Percentiles rank a stretch among this genome's conserved stretches.
These are phyloP conservation scores for Globisporangium splendens DNA, from an alignment of 352 stramenopile genomes.

Conservation along the genomic window DNA sequence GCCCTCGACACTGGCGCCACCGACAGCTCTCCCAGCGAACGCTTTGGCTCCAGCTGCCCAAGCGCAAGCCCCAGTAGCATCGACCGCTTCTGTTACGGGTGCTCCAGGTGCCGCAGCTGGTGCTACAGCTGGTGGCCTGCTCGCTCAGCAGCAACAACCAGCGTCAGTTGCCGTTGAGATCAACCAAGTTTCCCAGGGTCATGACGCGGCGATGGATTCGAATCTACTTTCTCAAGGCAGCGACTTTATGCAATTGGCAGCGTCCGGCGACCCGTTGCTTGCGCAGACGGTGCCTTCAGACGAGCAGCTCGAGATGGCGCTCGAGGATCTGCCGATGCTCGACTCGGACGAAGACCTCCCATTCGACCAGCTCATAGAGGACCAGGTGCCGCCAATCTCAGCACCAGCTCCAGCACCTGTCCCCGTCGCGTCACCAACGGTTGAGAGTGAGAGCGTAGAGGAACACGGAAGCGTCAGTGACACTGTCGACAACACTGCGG, in stretches of 20 bases:
- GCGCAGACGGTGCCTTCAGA: slow-evolving; percentile 47
- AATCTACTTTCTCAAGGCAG: not conserved
- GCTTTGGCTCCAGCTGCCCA: not conserved
- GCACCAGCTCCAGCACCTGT: not conserved
- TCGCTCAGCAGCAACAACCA: too few relatives aligned
- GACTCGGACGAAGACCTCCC: slow-evolving; percentile 65
- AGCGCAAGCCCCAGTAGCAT: not conserved
- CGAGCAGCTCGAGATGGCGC: slow-evolving; percentile 65
- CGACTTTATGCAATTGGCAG: slow-evolving; percentile 4
- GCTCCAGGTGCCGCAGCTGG: too few relatives aligned
- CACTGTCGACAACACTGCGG: slow-evolving; percentile 14
- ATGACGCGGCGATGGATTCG: too few relatives aligned
- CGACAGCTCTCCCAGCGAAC: slow-evolving; percentile 14
- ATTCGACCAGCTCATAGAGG: slow-evolving; percentile 21
- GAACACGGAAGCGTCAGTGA: slow-evolving; percentile 3
- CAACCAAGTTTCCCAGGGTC: too few relatives aligned
- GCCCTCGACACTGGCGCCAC: slow-evolving; percentile 7
- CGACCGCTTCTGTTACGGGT: too few relatives aligned
- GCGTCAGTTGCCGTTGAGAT: too few relatives aligned
- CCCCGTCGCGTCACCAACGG: not conserved
- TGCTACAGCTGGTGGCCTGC: too few relatives aligned
- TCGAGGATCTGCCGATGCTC: slow-evolving; percentile 72
- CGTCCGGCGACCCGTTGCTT: slow-evolving; percentile 20
- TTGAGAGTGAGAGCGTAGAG: not conserved
- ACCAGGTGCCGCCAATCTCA: slow-evolving; percentile 7